A percentile compares a stretch with the other conserved stretches of the same genome.
These are phyloP conservation scores for Pseudevernia furfuracea DNA, from an alignment of 495 filamentous ascomycete genomes.

Conservation along the genomic window DNA sequence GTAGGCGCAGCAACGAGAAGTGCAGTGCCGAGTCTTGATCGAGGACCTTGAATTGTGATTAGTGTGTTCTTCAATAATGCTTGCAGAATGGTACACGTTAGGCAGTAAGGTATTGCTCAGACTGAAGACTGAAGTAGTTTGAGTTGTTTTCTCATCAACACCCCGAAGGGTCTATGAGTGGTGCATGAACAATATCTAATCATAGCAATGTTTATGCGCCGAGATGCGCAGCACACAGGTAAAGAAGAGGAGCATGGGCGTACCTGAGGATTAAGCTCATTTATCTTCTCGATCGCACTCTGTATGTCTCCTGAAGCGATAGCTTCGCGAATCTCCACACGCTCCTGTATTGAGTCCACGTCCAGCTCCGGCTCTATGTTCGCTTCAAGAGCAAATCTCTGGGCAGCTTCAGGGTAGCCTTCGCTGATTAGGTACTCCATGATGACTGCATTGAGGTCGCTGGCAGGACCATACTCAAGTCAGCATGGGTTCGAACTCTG, in stretches of 20 bases:
- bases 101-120: constrained; percentile 57
- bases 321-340: constrained; percentile 56
- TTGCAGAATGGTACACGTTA: not conserved
- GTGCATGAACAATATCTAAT: constrained; percentile 98
- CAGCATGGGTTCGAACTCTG: constrained; percentile 25
- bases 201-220: constrained; percentile 51
- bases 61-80: constrained; percentile 25
- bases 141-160: constrained; percentile 89
- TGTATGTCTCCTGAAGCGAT: constrained; percentile 54
- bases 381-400: constrained; percentile 88
- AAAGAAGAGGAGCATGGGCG: constrained; percentile 31
- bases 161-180: constrained; percentile 87
- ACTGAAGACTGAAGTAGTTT: constrained; percentile 91
- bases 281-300: constrained; percentile 74
- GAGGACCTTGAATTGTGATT: constrained; percentile 56
- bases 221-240: constrained; percentile 14
- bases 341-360: constrained; percentile 61
- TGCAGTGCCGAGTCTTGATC: constrained; percentile 78
- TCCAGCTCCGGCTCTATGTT: constrained; percentile 70
- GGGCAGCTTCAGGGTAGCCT: constrained; percentile 87
- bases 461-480: constrained; percentile 35
- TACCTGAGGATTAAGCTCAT: constrained; percentile 87
- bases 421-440: constrained; percentile 97
- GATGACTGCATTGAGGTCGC: constrained; percentile 90
- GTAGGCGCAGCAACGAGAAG: constrained; percentile 82